phyloP scores from a whole-genome alignment of 768 basidiomycete genomes.

The Hydnum rufescens region DNA sequence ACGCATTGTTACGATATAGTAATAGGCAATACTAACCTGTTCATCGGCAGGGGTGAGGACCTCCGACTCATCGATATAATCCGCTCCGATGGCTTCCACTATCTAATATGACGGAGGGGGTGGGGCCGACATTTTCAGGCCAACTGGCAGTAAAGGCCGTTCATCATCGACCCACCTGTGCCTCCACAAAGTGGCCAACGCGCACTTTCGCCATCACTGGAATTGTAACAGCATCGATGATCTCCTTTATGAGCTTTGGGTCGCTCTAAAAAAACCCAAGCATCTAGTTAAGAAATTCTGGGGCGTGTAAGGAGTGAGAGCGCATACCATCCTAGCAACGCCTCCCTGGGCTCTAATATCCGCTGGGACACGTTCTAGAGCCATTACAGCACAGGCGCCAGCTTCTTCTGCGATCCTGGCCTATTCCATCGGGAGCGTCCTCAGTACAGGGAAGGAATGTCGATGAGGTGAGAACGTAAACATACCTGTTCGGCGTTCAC shows the following conservation, averaged over 20 bases:
- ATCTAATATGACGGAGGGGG: too few species aligned
- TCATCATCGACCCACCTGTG: slow-evolving; percentile 69
- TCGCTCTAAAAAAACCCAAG: slow-evolving; percentile 42
- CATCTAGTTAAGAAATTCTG: slow-evolving; percentile 9
- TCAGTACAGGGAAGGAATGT: too few species aligned
- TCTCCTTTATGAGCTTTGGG: slow-evolving; percentile 91
- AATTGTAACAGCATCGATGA: slow-evolving; percentile 85
- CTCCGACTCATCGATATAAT: slow-evolving; percentile 92
- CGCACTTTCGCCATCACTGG: slow-evolving; percentile 94
- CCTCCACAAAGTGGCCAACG: slow-evolving; percentile 96
- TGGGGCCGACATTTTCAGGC: background rate
- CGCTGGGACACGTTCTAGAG: slow-evolving; percentile 83
- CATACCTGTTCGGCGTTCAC: slow-evolving; percentile 49
- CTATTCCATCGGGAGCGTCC: slow-evolving; percentile 22
- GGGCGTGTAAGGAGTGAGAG: slow-evolving; percentile 5
- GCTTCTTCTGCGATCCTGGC: slow-evolving; percentile 95
- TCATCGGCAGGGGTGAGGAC: slow-evolving; percentile 94
- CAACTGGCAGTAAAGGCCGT: background rate
- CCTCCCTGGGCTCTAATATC: slow-evolving; percentile 86
- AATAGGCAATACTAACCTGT: background rate
- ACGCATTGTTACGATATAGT: background rate
- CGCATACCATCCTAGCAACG: slow-evolving; percentile 88
- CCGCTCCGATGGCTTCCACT: slow-evolving; percentile 80
- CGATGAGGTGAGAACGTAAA: background rate
- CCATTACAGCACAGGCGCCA: slow-evolving; percentile 97